These are phyloP conservation scores for Fraxinus ornus DNA, from an alignment of 305 asterid species.

Conservation along the genomic window DNA sequence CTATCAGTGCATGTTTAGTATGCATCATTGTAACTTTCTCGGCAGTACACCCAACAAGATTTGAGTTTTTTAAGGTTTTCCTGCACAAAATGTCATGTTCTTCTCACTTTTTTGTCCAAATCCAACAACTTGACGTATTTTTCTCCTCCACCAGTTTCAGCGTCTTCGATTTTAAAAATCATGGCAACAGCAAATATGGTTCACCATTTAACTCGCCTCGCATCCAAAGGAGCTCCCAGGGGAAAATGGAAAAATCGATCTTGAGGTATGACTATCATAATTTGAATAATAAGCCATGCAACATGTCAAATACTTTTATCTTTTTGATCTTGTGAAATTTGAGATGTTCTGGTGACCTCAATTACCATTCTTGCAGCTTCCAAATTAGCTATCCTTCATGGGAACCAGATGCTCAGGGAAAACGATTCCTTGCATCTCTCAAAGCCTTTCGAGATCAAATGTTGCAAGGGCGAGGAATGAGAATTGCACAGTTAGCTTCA, in stretches of 20 bases:
- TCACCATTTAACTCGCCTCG: slow-evolving; percentile 61
- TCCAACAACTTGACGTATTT: slow-evolving; percentile 6
- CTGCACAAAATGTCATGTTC: not conserved
- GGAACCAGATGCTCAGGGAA: slow-evolving; percentile 75
- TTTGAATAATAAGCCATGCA: not conserved
- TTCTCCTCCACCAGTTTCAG: slow-evolving; percentile 62
- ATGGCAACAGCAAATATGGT: slow-evolving; percentile 80
- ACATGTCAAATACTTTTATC: not conserved
- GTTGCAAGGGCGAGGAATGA: slow-evolving; percentile 40
- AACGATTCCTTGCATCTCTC: slow-evolving; percentile 61
- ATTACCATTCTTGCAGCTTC: slow-evolving; percentile 54
- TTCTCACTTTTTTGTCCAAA: not conserved
- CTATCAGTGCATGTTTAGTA: not conserved
- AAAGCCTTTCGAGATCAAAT: slow-evolving; percentile 69
- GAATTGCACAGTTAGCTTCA: slow-evolving; percentile 34
- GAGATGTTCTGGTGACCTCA: not conserved
- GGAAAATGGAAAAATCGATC: slow-evolving; percentile 96
- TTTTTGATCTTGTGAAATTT: not conserved
- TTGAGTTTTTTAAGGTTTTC: not conserved
- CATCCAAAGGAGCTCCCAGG: slow-evolving; percentile 81
- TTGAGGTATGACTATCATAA: slow-evolving; percentile 54
- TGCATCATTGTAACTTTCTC: not conserved
- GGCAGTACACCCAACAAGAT: not conserved
- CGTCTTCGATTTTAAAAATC: slow-evolving; percentile 70
- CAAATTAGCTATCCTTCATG: slow-evolving; percentile 72